Percentiles rank a stretch among this genome's conserved stretches.
Evolutionary conservation across 345 rosid species (phyloP).

Genomic region (Leavenworthia alabamica): DNA sequence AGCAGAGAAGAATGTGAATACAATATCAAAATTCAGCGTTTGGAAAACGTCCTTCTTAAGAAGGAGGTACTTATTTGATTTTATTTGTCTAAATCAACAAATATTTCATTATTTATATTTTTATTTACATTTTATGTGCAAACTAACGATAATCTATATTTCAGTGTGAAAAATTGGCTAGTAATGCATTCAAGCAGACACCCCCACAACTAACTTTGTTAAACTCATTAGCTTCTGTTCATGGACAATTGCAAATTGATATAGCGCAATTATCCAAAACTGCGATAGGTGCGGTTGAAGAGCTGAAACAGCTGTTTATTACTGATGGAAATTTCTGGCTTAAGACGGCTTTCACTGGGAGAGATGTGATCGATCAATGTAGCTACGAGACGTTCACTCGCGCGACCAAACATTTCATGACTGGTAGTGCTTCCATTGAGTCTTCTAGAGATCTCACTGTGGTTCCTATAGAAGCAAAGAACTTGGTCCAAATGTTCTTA

Average conservation of each 20-base stretch:
- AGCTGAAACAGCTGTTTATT: slow-evolving; percentile 39
- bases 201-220: neutral
- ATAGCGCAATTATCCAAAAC: slow-evolving; percentile 33
- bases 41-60: slow-evolving; percentile 43
- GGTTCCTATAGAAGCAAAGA: too few species aligned
- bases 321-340: slow-evolving; percentile 50
- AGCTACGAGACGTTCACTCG: too few species aligned
- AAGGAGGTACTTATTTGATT: slow-evolving; percentile 35
- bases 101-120: neutral
- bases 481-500: too few species aligned
- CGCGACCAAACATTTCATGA: too few species aligned
- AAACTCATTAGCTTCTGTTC: neutral
- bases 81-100: neutral
- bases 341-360: too few species aligned
- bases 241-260: slow-evolving; percentile 33
- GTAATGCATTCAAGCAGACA: neutral
- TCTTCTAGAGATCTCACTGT: too few species aligned
- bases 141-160: too few species aligned
- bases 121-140: too few species aligned
- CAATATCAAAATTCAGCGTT: slow-evolving; percentile 35
- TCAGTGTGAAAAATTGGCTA: neutral
- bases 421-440: too few species aligned
- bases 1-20: slow-evolving; percentile 40
- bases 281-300: slow-evolving; percentile 47
- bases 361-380: too few species aligned